These are phyloP conservation scores for Xylaria sp. DNA, from an alignment of 2,329 filamentous ascomycete genomes.

Conservation along the genomic window DNA sequence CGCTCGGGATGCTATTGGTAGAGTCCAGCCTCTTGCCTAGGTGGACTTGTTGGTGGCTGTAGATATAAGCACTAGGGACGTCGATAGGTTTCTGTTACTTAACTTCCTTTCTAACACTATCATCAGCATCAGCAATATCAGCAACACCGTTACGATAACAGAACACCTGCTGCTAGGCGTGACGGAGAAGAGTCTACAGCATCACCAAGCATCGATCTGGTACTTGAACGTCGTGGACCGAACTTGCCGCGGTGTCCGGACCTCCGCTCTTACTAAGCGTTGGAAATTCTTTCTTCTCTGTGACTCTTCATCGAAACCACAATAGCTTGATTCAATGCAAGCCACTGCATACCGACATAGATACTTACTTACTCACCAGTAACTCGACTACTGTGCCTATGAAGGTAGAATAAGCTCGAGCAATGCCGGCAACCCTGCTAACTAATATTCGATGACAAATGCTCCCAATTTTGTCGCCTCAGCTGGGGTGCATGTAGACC, in stretches of 20 bases:
- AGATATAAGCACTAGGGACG: too few relatives aligned
- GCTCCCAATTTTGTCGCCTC: slow-evolving; percentile 24
- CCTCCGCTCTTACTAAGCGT: not conserved
- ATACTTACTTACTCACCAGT: not conserved
- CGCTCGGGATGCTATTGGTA: not conserved
- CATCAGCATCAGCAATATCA: not conserved
- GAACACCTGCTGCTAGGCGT: not conserved
- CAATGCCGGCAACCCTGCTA: slow-evolving; percentile 11
- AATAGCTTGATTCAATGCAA: too few relatives aligned
- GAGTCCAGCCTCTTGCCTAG: not conserved
- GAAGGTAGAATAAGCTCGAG: not conserved
- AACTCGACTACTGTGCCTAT: not conserved
- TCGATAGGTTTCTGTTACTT: too few relatives aligned
- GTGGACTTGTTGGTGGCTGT: not conserved
- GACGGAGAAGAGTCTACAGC: not conserved
- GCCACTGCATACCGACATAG: too few relatives aligned
- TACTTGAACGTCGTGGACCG: not conserved
- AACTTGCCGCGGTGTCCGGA: not conserved
- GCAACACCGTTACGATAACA: too few relatives aligned
- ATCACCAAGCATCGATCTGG: not conserved
- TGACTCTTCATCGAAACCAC: not conserved
- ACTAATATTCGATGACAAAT: slow-evolving; percentile 18
- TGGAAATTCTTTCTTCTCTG: too few relatives aligned
- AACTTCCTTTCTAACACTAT: not conserved
- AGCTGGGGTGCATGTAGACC: not conserved